Evolutionary conservation across 768 basidiomycete genomes (phyloP).

Genomic region (Gymnopilus junonius): DNA sequence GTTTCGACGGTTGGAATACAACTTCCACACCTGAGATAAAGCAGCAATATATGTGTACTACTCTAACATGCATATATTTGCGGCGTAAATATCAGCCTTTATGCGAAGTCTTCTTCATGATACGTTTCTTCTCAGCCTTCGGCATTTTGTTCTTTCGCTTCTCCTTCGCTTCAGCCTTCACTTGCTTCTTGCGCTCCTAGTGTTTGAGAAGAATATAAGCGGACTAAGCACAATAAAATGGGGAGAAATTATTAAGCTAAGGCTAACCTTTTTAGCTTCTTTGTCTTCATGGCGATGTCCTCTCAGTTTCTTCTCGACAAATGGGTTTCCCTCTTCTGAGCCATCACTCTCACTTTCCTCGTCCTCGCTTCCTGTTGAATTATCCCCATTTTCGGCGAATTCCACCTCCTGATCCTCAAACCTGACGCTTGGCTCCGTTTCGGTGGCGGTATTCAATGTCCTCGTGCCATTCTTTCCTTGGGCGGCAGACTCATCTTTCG

Average conservation of each 20-base stretch:
- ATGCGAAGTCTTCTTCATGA: slow-evolving; percentile 60
- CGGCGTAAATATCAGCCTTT: slow-evolving; percentile 21
- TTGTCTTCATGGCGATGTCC: slow-evolving; percentile 95
- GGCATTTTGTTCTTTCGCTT: slow-evolving; percentile 93
- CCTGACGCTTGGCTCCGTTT: slow-evolving; percentile 5
- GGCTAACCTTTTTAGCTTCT: slow-evolving; percentile 82
- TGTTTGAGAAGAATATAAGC: slow-evolving; percentile 17
- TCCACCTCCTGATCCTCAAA: slow-evolving; percentile 12
- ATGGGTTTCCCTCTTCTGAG: slow-evolving; percentile 39
- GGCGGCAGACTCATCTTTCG: slow-evolving; percentile 6
- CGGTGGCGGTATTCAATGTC: slow-evolving; percentile 2
- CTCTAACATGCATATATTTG: background rate
- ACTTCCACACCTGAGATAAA: too few relatives aligned
- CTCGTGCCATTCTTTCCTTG: slow-evolving; percentile 1
- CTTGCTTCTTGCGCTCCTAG: slow-evolving; percentile 90
- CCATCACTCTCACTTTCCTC: slow-evolving; percentile 36
- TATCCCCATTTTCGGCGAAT: slow-evolving; percentile 11
- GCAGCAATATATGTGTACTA: background rate
- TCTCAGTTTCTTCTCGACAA: slow-evolving; percentile 63
- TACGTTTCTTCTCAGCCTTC: slow-evolving; percentile 91
- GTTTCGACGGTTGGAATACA: too few relatives aligned
- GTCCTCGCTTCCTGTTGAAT: slow-evolving; percentile 31
- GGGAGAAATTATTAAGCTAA: slow-evolving; percentile 7
- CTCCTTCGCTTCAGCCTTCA: slow-evolving; percentile 86
- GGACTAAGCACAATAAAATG: slow-evolving; percentile 1